These are phyloP conservation scores for Phlegmacium glaucopus DNA, from an alignment of 768 basidiomycete species.

Conservation along the genomic window DNA sequence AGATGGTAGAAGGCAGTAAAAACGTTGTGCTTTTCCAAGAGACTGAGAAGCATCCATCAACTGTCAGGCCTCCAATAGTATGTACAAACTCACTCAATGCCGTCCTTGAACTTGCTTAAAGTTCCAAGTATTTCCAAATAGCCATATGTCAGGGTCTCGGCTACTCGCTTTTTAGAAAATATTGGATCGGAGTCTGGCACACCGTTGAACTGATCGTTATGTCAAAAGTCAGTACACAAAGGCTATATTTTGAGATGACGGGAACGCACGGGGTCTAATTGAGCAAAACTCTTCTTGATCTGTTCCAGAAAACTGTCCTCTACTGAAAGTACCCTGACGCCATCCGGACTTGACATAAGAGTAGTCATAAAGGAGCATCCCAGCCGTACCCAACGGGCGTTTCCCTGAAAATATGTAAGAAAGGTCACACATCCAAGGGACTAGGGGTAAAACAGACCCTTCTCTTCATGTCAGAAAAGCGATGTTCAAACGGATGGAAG, in stretches of 20 bases:
- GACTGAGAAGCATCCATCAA: constrained; percentile 36
- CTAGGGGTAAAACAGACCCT: constrained; percentile 17
- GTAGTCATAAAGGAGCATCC: constrained; percentile 83
- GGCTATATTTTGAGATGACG: neutral
- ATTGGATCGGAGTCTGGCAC: constrained; percentile 72
- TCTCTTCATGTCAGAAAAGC: constrained; percentile 80
- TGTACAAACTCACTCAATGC: constrained; percentile 67
- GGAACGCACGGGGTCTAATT: constrained; percentile 81
- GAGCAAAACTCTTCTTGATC: constrained; percentile 82
- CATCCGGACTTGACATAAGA: constrained; percentile 79
- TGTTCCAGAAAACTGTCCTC: constrained; percentile 88
- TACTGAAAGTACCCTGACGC: constrained; percentile 69
- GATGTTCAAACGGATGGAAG: constrained; percentile 86
- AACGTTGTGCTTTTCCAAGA: constrained; percentile 87
- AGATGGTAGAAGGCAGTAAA: constrained; percentile 97
- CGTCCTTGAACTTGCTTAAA: constrained; percentile 84
- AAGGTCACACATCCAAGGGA: neutral
- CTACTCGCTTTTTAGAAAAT: constrained; percentile 80
- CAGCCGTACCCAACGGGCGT: constrained; percentile 80
- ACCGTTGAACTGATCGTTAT: constrained; percentile 58
- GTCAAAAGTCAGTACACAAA: neutral
- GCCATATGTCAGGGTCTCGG: constrained; percentile 82
- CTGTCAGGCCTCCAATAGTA: neutral
- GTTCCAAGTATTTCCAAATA: constrained; percentile 96
- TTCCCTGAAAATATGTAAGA: constrained; percentile 46